Evolutionary conservation across 306 rosid genomes (phyloP), one percentile per base, ranked within the genome.

Genomic region (Citrullus colocynthis): DNA sequence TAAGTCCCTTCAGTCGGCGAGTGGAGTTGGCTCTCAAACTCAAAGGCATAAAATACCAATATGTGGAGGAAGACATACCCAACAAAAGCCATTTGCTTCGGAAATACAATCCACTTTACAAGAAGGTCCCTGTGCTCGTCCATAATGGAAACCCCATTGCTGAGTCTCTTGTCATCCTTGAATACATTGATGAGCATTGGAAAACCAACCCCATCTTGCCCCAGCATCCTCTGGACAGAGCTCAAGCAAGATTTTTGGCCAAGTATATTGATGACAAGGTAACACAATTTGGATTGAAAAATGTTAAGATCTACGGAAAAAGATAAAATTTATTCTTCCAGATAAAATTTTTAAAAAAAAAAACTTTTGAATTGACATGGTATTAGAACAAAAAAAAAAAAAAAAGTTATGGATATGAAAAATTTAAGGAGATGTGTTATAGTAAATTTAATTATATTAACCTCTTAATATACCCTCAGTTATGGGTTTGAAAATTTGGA

Each of bases 201-300:
- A 42, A 32, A 60, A n/a, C 51, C 12, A 16, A 75, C 24, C 81
- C 90, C 18, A 51, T 89, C 48, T 79, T 90, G 79, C 90, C 96
- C 7, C 6, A n/a, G 7, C 73, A 88, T 13, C 89, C 89, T 20
- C 81, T 20, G 15, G 70, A 81, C 16, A 86, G 84, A 82, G 88
- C 97, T 62, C 11, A 13, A 1, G 87, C 89, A 10, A 89, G 91
- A 14, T 92, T 92, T 59, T 88, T 89, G 92, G 78, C 39, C 2
- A 60, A 60, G 4, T 60, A 4, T 60, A 60, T 60, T 6, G 66
- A 60, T 6, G 18, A 60, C 18, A 60, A 60, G 66, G 66, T 60
- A 48, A 44, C 49, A 2, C 1, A 44, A 9, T 44, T 44, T 44
- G 4, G 49, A 44, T 9, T 8, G 39, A 3, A 36, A 36, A 5